Evolutionary conservation across 257 asterid species (phyloP), one percentile per base, ranked within the genome.

Genomic region (Handroanthus guayacan): DNA sequence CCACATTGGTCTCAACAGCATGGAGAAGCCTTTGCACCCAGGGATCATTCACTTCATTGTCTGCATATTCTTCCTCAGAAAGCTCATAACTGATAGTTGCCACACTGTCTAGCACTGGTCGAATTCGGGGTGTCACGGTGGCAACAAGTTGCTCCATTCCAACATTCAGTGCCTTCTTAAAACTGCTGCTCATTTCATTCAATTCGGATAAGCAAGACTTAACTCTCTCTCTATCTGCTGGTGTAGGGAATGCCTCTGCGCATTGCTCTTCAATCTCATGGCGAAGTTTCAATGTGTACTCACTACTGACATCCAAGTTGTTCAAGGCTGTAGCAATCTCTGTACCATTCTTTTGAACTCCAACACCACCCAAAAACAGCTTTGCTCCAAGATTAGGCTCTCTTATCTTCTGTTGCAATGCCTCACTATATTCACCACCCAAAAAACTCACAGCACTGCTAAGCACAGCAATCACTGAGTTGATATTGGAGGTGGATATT

Each of bases 1-100:
- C 91, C 69, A 88, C 93, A 68, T 88, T 95, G 81, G 75, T 83
- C 77, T 91, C 99, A 55, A 91, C 98, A 69, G 88, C 89, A 82
- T 91, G 99, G 65, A 95, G 99, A 69, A 95, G 97, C 84, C 98
- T 83, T 71, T 92, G 99, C 69, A 95, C 98, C 99, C 99, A 95
- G 16, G 99, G 98, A 73, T 95, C 99, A 70, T 95, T 95, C 75
- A 91, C 90, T 90, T 95, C 99, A 41, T 95, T 91, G 67, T 95
- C 98, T 9, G 99, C 99, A 74, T 92, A 95, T 77, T 92, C 98
- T 72, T 92, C 89, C 76, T 95, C 99, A 5, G 98, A 91, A 18
- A 95, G 91, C 77, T 91, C 97, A 48, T 91, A 95, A 86, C 98
- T 87, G 80, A 91, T 91, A 76, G 91, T 88, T 58, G 96, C 99